Conservation (phyloP, 345 rosid genomes). For the Rhizophora mangle region DNA sequence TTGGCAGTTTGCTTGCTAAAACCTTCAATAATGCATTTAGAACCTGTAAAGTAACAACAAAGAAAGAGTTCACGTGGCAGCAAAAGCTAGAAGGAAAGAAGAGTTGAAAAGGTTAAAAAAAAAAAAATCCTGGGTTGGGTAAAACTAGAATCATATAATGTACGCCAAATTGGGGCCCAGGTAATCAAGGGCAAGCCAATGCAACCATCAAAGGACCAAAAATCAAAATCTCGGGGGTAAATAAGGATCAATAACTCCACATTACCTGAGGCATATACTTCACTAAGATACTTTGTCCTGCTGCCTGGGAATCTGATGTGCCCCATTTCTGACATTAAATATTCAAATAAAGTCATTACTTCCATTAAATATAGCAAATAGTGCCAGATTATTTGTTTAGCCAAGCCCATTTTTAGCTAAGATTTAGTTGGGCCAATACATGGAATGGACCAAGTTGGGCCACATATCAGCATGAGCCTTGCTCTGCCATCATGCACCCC, state of each 20-base stretch:
- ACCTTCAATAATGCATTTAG: conserved; percentile 41
- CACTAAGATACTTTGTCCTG: conserved; percentile 22
- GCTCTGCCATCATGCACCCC: too few relatives aligned
- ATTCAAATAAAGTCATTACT: not conserved
- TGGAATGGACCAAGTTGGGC: too few relatives aligned
- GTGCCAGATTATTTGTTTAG: too few relatives aligned
- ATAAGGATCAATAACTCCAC: not conserved
- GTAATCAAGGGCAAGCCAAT: too few relatives aligned
- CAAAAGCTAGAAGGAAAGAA: not conserved
- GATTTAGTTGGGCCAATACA: too few relatives aligned
- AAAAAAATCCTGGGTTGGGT: not conserved
- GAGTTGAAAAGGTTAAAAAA: not conserved
- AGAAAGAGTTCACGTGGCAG: conserved; percentile 4
- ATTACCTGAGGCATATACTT: conserved; percentile 36
- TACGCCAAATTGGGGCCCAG: not conserved
- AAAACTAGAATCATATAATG: not conserved
- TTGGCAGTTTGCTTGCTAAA: conserved; percentile 40
- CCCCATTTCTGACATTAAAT: conserved; percentile 22
- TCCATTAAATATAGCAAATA: too few relatives aligned
- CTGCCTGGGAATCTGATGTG: conserved; percentile 19
- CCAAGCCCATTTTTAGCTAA: too few relatives aligned
- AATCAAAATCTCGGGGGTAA: not conserved
- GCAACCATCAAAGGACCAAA: not conserved
- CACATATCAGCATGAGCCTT: too few relatives aligned
- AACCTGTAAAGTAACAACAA: conserved; percentile 31